Conservation (phyloP, 768 basidiomycete genomes). For the Termitomyces titanicus region DNA sequence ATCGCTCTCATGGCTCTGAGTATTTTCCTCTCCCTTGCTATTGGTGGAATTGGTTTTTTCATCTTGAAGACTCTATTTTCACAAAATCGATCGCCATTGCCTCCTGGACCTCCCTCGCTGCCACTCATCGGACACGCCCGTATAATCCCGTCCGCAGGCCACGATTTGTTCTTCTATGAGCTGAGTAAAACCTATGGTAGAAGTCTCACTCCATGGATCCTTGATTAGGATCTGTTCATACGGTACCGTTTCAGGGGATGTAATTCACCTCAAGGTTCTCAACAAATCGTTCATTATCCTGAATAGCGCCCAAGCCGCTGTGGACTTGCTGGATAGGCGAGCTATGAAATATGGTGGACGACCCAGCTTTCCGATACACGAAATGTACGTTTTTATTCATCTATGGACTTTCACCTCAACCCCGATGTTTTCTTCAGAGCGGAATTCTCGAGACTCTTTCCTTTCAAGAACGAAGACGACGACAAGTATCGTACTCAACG, state of each 20-base stretch:
- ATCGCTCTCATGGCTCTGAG: no score
- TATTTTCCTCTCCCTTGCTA: no score
- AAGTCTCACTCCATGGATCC: not conserved
- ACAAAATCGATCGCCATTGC: conserved; percentile 6
- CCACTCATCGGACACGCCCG: conserved; percentile 33
- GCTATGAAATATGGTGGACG: conserved; percentile 21
- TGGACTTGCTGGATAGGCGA: conserved; percentile 20
- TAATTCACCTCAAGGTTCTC: conserved; percentile 16
- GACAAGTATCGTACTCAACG: conserved; percentile 9
- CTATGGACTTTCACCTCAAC: not conserved
- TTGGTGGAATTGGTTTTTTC: not conserved
- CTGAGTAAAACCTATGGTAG: conserved; percentile 31
- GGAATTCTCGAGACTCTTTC: conserved; percentile 1
- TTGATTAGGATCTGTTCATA: no score
- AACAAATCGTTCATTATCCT: conserved; percentile 22
- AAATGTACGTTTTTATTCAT: conserved; percentile 3
- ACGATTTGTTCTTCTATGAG: conserved; percentile 23
- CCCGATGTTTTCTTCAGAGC: not conserved
- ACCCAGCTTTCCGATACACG: conserved; percentile 13
- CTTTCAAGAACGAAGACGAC: not conserved
- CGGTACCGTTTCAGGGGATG: conserved; percentile 14
- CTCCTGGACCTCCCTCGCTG: conserved; percentile 32
- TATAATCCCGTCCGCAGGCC: conserved; percentile 24
- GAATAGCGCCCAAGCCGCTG: conserved; percentile 19
- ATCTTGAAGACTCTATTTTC: not conserved